Percentiles rank a stretch among this genome's conserved stretches.
phyloP scores from a whole-genome alignment of 108 stramenopile species.

The Discostella pseudostelligera region DNA sequence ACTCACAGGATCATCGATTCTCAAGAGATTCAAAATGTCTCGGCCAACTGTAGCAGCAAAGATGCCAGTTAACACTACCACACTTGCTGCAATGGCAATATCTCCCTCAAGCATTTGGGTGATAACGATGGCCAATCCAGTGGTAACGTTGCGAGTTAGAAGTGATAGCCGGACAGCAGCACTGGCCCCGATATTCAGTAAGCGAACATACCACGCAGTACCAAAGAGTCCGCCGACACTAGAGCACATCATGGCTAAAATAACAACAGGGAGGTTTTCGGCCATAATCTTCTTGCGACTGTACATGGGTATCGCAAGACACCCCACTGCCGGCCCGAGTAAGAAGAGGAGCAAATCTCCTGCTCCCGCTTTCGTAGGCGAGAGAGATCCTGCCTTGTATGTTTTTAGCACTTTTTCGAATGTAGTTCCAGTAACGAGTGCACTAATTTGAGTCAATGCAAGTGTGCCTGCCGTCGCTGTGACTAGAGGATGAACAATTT shows the following conservation, averaged over 20 bases:
- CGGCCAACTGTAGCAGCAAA: constrained; percentile 52
- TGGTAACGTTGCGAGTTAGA: constrained; percentile 50
- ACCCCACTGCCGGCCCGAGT: constrained; percentile 54
- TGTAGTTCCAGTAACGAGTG: constrained; percentile 40
- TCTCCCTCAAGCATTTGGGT: constrained; percentile 50
- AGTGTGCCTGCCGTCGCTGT: constrained; percentile 44
- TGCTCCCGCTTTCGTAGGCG: constrained; percentile 40
- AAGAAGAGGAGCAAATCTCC: constrained; percentile 66
- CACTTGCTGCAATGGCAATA: constrained; percentile 50
- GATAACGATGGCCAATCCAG: constrained; percentile 51
- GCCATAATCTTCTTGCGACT: constrained; percentile 50
- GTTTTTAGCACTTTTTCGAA: constrained; percentile 42
- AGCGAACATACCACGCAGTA: constrained; percentile 48
- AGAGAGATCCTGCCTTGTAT: constrained; percentile 44
- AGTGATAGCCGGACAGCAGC: constrained; percentile 37
- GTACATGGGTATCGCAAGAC: constrained; percentile 54
- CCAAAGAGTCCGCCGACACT: constrained; percentile 50
- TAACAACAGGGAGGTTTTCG: constrained; percentile 41
- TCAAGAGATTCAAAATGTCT: constrained; percentile 31
- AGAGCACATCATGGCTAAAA: constrained; percentile 37
- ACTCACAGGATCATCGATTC: constrained; percentile 49
- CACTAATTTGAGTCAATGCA: constrained; percentile 34
- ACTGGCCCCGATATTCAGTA: constrained; percentile 39
- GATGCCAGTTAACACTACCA: constrained; percentile 53
- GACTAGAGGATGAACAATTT: constrained; percentile 53